A percentile compares a stretch with the other conserved stretches of the same genome.
phyloP scores from a whole-genome alignment of 306 rosid genomes.

The Begonia masoniana region DNA sequence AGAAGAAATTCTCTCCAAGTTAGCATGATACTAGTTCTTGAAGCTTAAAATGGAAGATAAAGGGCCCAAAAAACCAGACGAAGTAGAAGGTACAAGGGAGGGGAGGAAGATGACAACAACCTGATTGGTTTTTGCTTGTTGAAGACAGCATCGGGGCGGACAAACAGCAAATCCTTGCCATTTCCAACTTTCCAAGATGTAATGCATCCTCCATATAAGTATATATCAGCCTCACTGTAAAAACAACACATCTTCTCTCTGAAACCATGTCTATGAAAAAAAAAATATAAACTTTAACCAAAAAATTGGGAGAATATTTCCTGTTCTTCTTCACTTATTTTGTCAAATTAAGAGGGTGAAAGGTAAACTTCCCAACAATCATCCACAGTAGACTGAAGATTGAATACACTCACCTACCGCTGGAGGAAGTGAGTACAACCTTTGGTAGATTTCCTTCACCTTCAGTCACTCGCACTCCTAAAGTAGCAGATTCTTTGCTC shows the following conservation, averaged over 20 bases:
- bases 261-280: background rate
- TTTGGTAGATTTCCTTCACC: constrained; percentile 83
- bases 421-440: constrained; percentile 55
- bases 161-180: constrained; percentile 81
- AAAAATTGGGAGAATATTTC: too few relatives aligned
- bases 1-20: too few relatives aligned
- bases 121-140: constrained; percentile 86
- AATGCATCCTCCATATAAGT: constrained; percentile 70
- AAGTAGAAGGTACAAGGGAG: background rate
- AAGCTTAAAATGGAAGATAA: too few relatives aligned
- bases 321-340: too few relatives aligned
- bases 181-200: constrained; percentile 75
- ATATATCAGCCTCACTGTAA: constrained; percentile 79
- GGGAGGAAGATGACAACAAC: constrained; percentile 35
- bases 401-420: constrained; percentile 49
- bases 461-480: constrained; percentile 53
- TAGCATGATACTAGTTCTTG: too few relatives aligned
- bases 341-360: too few relatives aligned
- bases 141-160: constrained; percentile 89
- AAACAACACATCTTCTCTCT: constrained; percentile 3
- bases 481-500: constrained; percentile 20
- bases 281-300: too few relatives aligned
- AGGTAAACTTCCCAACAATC: too few relatives aligned
- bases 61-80: background rate
- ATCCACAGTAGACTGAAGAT: background rate